Evolutionary conservation across 2,329 filamentous ascomycete genomes (phyloP).

Genomic region (Aspergillus fischeri): DNA sequence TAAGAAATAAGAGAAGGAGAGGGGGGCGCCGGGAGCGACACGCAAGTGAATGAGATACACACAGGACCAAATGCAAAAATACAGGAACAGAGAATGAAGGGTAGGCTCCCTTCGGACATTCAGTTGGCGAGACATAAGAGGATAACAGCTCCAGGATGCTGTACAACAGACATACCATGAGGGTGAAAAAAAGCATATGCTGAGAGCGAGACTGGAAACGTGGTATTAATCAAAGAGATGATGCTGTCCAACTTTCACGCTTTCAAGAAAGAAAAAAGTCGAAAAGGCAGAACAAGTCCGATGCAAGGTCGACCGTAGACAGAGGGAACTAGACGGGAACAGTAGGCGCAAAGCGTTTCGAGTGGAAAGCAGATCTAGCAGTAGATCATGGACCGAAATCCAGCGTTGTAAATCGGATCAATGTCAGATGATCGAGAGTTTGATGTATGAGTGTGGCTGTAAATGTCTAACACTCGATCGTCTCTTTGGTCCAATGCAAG

Average conservation of each 20-base stretch:
- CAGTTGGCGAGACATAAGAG: not conserved
- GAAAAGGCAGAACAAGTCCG: constrained; percentile 23
- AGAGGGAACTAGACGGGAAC: not conserved
- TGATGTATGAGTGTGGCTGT: constrained; percentile 1
- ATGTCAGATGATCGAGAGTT: constrained; percentile 12
- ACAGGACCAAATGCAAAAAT: constrained; percentile 3
- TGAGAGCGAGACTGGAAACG: constrained; percentile 5
- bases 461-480: constrained; percentile 10
- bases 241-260: constrained; percentile 23
- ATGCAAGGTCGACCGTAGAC: constrained; percentile 19
- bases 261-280: constrained; percentile 25
- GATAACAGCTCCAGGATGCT: constrained; percentile 3
- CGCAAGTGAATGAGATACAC: constrained; percentile 1
- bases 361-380: not conserved
- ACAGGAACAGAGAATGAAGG: not conserved
- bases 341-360: not conserved
- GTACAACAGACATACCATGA: constrained; percentile 4
- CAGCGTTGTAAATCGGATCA: constrained; percentile 16
- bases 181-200: constrained; percentile 1
- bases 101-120: not conserved
- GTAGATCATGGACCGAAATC: constrained; percentile 15
- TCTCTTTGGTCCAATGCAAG: constrained; percentile 1
- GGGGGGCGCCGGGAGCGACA: not conserved
- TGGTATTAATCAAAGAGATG: constrained; percentile 26
- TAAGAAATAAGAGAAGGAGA: not conserved